Evolutionary conservation across 768 basidiomycete genomes (phyloP).

Genomic region (Pholiota conissans): DNA sequence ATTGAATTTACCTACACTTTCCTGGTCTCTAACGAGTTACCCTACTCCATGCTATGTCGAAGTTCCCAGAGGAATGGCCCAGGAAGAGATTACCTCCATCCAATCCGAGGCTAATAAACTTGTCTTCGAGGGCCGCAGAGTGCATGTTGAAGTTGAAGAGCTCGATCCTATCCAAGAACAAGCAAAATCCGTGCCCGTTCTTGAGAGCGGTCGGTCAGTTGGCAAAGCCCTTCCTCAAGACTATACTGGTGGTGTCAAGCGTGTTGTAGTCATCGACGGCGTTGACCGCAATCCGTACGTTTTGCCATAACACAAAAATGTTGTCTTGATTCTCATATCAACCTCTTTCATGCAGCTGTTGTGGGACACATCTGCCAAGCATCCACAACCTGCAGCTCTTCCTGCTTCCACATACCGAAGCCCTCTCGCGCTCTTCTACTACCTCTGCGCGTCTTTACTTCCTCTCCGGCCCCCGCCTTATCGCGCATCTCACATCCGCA

Average conservation of each 20-base stretch:
- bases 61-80: conserved; percentile 64
- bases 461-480: conserved; percentile 76
- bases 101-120: conserved; percentile 65
- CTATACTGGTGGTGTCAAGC: conserved; percentile 73
- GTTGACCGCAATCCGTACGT: conserved; percentile 79
- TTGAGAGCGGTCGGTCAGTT: conserved; percentile 49
- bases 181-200: conserved; percentile 27
- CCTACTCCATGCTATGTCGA: conserved; percentile 79
- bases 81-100: conserved; percentile 59
- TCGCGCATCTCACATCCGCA: conserved; percentile 56
- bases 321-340: not conserved
- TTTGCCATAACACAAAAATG: not conserved
- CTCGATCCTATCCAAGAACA: conserved; percentile 42
- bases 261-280: conserved; percentile 82
- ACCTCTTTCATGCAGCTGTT: conserved; percentile 51
- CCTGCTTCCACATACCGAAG: conserved; percentile 67
- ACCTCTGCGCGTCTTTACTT: conserved; percentile 79
- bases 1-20: conserved; percentile 67
- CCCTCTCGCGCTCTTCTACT: conserved; percentile 58
- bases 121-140: conserved; percentile 66
- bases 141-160: conserved; percentile 77
- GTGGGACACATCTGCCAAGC: conserved; percentile 82
- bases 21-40: conserved; percentile 75
- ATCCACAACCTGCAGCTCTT: conserved; percentile 74
- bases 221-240: conserved; percentile 66